phyloP scores from a whole-genome alignment of 306 rosid species.

The Lathyrus tuberosus region DNA sequence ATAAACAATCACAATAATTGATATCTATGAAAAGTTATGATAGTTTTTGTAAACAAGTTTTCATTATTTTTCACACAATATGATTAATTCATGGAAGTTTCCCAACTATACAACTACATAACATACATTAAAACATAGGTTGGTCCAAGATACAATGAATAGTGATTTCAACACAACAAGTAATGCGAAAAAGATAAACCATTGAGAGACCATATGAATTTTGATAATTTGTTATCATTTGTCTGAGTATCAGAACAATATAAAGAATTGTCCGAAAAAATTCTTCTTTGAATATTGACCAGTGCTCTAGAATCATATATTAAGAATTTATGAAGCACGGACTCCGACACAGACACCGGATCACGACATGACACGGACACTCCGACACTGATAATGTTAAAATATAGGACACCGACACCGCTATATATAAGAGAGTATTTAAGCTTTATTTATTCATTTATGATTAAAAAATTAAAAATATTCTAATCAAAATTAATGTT shows the following conservation, averaged over 20 bases:
- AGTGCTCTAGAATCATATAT: not conserved
- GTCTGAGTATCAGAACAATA: not conserved
- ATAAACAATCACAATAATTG: too few species aligned
- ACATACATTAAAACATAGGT: not conserved
- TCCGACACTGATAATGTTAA: too few species aligned
- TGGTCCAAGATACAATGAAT: not conserved
- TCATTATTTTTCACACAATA: not conserved
- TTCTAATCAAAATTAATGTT: too few species aligned
- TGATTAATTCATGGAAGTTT: not conserved
- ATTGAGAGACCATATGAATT: not conserved
- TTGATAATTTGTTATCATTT: not conserved
- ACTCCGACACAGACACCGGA: too few species aligned
- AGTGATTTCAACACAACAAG: not conserved
- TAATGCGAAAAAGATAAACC: not conserved
- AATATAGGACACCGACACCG: too few species aligned
- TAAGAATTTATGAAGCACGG: too few species aligned
- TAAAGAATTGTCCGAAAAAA: not conserved
- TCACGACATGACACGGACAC: too few species aligned
- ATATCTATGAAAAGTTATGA: too few species aligned
- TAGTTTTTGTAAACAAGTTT: too few species aligned
- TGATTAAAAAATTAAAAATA: too few species aligned
- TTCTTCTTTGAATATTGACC: not conserved
- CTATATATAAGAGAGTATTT: too few species aligned
- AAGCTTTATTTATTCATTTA: too few species aligned
- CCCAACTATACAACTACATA: not conserved